phyloP scores from a whole-genome alignment of 2,329 filamentous ascomycete species.

The Monascus ruber region DNA sequence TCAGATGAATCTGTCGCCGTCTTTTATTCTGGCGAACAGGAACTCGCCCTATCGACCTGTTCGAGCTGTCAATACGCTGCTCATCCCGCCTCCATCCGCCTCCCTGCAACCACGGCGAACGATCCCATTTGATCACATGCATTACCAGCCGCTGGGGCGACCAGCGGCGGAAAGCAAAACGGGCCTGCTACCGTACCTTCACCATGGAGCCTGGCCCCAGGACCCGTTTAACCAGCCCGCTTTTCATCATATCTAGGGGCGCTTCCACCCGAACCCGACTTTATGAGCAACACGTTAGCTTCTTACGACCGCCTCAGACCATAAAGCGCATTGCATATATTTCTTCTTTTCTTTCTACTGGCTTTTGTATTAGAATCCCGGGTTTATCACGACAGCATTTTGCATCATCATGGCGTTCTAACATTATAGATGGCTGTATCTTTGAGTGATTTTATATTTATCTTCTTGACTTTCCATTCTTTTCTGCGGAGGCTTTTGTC shows the following conservation, averaged over 20 bases:
- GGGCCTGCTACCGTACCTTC: slow-evolving; percentile 53
- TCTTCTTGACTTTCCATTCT: no score
- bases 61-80: slow-evolving; percentile 76
- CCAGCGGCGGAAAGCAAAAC: slow-evolving; percentile 53
- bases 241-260: slow-evolving; percentile 19
- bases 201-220: slow-evolving; percentile 29
- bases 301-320: not conserved
- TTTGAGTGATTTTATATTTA: no score
- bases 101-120: slow-evolving; percentile 64
- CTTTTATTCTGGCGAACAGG: slow-evolving; percentile 74
- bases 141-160: slow-evolving; percentile 67
- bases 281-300: not conserved
- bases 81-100: slow-evolving; percentile 72
- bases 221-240: slow-evolving; percentile 18
- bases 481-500: no score
- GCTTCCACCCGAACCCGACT: slow-evolving; percentile 10
- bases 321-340: not conserved
- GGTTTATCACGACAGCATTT: not conserved
- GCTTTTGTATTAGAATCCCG: not conserved
- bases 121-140: slow-evolving; percentile 60
- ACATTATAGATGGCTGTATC: no score
- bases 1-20: slow-evolving; percentile 70
- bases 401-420: not conserved
- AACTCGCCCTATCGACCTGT: slow-evolving; percentile 89
- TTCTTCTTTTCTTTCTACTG: not conserved